These are phyloP conservation scores for Cladosporium halotolerans DNA, from an alignment of 2,329 filamentous ascomycete species.

Conservation along the genomic window DNA sequence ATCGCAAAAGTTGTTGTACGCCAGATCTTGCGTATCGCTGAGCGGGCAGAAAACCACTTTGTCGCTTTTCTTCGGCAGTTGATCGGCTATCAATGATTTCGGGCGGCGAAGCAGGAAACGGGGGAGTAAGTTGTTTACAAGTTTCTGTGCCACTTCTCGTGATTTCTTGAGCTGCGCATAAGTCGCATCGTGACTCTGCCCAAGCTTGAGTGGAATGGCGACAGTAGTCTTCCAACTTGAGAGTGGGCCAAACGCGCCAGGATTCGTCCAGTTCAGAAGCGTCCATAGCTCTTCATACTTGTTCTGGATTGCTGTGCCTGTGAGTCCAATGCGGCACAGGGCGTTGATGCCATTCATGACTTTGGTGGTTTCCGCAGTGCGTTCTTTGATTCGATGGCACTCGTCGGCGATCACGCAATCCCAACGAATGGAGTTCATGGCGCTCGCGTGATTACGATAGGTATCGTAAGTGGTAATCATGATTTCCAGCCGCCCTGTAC, in stretches of 20 bases:
- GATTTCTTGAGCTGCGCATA: conserved; percentile 73
- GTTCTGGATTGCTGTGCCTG: conserved; percentile 95
- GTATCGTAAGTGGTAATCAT: conserved; percentile 93
- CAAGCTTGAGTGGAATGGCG: conserved; percentile 71
- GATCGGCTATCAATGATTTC: conserved; percentile 85
- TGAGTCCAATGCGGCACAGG: conserved; percentile 85
- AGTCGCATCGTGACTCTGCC: conserved; percentile 90
- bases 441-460: conserved; percentile 68
- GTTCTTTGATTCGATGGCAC: conserved; percentile 83
- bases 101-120: conserved; percentile 86
- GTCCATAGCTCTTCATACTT: conserved; percentile 98
- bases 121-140: conserved; percentile 82
- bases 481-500: conserved; percentile 73
- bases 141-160: conserved; percentile 72
- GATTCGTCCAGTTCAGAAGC: conserved; percentile 91
- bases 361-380: conserved; percentile 67
- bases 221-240: conserved; percentile 74
- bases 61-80: conserved; percentile 91
- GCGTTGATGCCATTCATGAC: conserved; percentile 88
- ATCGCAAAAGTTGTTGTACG: conserved; percentile 76
- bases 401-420: conserved; percentile 93
- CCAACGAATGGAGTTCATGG: conserved; percentile 82
- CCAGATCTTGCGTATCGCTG: conserved; percentile 70
- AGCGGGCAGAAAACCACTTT: conserved; percentile 91
- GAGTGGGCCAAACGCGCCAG: conserved; percentile 61